These are phyloP conservation scores for Candida sp. DNA, from an alignment of 1,139 yeast species.

Conservation along the genomic window DNA sequence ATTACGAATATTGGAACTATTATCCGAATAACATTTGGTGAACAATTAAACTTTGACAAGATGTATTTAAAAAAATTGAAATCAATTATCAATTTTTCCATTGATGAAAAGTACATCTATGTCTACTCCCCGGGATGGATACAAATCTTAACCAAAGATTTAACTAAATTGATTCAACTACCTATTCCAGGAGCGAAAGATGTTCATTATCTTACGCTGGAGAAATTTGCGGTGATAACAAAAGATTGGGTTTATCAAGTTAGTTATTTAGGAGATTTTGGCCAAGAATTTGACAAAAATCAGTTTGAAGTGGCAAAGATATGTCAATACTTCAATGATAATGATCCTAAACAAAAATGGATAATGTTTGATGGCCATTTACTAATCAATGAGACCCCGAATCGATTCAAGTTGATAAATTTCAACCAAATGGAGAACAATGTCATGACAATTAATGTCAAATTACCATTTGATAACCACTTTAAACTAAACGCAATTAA, in stretches of 20 bases:
- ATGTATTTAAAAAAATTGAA: background rate
- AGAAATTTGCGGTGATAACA: background rate
- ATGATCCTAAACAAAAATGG: conserved; percentile 9
- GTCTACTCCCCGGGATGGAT: background rate
- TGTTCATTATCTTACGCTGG: background rate
- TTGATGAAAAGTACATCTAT: background rate
- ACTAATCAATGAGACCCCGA: conserved; percentile 7
- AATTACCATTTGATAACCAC: background rate
- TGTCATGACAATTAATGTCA: background rate
- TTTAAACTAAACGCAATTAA: background rate
- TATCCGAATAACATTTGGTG: background rate
- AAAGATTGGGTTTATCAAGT: background rate
- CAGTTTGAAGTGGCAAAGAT: background rate
- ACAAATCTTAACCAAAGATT: background rate
- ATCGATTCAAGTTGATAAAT: conserved; percentile 6
- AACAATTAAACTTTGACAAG: background rate
- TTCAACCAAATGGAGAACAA: conserved; percentile 5
- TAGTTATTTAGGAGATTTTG: background rate
- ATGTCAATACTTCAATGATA: conserved; percentile 7
- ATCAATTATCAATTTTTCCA: background rate
- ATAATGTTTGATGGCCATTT: conserved; percentile 9
- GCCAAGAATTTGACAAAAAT: background rate
- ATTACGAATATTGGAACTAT: background rate
- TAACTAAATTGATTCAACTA: background rate
- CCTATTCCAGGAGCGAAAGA: background rate